These are phyloP conservation scores for Pythium brachiatum DNA, from an alignment of 352 stramenopile species.

Conservation along the genomic window DNA sequence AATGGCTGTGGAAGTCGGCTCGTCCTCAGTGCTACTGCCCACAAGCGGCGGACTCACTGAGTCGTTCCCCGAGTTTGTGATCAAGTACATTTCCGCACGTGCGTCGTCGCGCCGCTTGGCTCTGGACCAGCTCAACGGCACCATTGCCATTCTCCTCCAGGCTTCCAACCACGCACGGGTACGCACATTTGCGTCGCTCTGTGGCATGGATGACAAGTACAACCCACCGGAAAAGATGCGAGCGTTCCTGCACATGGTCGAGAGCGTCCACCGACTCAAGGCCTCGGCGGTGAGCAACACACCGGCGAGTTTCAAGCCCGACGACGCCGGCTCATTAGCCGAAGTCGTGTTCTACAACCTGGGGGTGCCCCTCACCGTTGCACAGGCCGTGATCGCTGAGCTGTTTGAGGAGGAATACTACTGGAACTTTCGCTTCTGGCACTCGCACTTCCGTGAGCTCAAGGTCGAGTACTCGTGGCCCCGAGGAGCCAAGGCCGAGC, in stretches of 20 bases:
- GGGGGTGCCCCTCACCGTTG: constrained; percentile 52
- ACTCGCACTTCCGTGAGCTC: constrained; percentile 57
- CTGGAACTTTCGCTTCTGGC: constrained; percentile 80
- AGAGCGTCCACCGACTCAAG: constrained; percentile 63
- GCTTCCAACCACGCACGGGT: constrained; percentile 49
- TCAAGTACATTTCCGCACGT: constrained; percentile 51
- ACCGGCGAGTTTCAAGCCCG: constrained; percentile 10
- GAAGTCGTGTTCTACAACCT: constrained; percentile 76
- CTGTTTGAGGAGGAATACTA: constrained; percentile 76
- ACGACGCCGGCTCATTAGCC: constrained; percentile 21
- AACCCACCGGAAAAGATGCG: constrained; percentile 68
- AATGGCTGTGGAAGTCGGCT: constrained; percentile 22
- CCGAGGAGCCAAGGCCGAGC: constrained; percentile 37
- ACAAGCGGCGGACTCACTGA: constrained; percentile 34
- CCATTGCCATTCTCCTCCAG: constrained; percentile 51
- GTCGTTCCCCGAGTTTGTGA: constrained; percentile 69
- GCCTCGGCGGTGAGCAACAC: constrained; percentile 10
- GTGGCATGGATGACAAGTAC: constrained; percentile 52
- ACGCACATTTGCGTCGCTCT: constrained; percentile 57
- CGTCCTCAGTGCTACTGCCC: constrained; percentile 1
- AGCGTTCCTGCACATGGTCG: constrained; percentile 63
- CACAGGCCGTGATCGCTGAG: constrained; percentile 52
- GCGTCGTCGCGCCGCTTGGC: constrained; percentile 44
- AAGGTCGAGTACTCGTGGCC: constrained; percentile 55
- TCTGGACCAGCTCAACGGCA: constrained; percentile 58